These are phyloP conservation scores for Paralagenidium karlingii DNA, from an alignment of 352 stramenopile genomes.

Conservation along the genomic window DNA sequence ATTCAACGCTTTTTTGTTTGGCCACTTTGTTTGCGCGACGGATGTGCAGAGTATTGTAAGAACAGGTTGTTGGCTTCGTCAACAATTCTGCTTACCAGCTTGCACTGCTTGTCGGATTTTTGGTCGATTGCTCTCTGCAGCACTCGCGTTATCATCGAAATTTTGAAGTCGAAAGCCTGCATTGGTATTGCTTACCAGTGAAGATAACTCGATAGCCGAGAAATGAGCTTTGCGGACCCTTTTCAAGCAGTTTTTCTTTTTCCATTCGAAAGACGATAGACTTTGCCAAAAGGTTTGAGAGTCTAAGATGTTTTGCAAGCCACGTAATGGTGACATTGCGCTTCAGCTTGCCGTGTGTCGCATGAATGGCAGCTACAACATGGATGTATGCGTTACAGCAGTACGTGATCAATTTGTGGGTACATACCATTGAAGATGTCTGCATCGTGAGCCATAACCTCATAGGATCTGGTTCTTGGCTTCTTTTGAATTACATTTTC, in stretches of 20 bases:
- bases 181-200: conserved; percentile 7
- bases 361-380: conserved; percentile 14
- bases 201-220: conserved; percentile 13
- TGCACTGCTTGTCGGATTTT: conserved; percentile 14
- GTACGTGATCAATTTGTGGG: neutral
- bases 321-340: conserved; percentile 8
- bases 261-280: conserved; percentile 19
- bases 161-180: neutral
- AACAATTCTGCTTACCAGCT: conserved; percentile 2
- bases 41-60: neutral
- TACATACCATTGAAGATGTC: conserved; percentile 8
- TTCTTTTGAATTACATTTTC: conserved; percentile 5
- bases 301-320: conserved; percentile 7
- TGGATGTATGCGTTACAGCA: neutral
- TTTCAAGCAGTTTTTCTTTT: conserved; percentile 17
- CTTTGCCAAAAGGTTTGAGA: conserved; percentile 5
- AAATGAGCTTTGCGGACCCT: conserved; percentile 1
- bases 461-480: conserved; percentile 1
- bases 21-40: conserved; percentile 1
- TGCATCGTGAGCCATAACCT: conserved; percentile 9
- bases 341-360: conserved; percentile 19
- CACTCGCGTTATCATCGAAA: neutral
- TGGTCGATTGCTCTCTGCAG: conserved; percentile 7
- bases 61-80: conserved; percentile 8
- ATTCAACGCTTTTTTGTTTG: neutral